Conservation (phyloP, 371 early-diverging fungal species). For the Mucor saturninus region DNA sequence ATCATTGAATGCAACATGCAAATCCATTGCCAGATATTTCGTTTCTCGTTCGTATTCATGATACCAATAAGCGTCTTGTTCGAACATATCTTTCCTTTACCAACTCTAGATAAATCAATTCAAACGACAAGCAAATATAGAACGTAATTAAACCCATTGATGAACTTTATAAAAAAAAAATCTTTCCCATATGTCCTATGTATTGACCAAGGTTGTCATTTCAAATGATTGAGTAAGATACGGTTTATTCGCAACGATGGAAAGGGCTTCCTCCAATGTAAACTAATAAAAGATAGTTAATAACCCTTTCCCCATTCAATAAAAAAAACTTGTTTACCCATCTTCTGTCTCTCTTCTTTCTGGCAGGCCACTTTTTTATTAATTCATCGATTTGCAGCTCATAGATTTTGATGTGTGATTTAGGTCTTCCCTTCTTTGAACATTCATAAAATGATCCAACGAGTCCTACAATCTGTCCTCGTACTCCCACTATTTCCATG, state of each 20-base stretch:
- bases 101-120: too few species aligned
- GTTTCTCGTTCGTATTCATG: too few species aligned
- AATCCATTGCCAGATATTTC: too few species aligned
- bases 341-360: slow-evolving; percentile 51
- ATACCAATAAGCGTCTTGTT: too few species aligned
- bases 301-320: too few species aligned
- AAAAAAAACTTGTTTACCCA: slow-evolving; percentile 46
- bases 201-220: slow-evolving; percentile 2
- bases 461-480: slow-evolving; percentile 47
- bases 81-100: too few species aligned
- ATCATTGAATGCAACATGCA: too few species aligned
- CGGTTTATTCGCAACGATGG: slow-evolving; percentile 34
- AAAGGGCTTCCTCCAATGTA: slow-evolving; percentile 55
- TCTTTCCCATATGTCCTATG: background rate
- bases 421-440: slow-evolving; percentile 45
- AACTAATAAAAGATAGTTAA: slow-evolving; percentile 36
- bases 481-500: slow-evolving; percentile 43
- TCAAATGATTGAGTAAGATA: slow-evolving; percentile 20
- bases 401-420: slow-evolving; percentile 53
- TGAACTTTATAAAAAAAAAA: background rate
- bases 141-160: too few species aligned
- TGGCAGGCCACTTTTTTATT: slow-evolving; percentile 60
- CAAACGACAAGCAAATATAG: too few species aligned
- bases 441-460: slow-evolving; percentile 55
- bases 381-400: slow-evolving; percentile 59